Evolutionary conservation across 148 eudicot genomes (phyloP), one percentile per base, ranked within the genome.

Genomic region (Cornus kousa): DNA sequence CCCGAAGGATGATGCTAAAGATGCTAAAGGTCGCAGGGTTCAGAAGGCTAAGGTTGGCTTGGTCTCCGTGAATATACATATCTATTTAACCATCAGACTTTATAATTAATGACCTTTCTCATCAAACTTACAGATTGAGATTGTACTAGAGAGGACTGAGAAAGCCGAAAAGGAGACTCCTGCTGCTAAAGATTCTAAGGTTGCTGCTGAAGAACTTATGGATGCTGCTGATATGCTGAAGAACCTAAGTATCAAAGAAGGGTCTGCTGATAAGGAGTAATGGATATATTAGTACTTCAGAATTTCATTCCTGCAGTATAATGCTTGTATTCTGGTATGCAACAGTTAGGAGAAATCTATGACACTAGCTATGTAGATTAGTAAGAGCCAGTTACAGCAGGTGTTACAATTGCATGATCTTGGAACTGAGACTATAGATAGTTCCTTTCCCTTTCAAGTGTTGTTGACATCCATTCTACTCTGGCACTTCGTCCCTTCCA

Each of bases 11-110:
- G 84, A 82, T 9, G 46, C 10, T 74, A 86, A 78, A 68, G 87
- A 82, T 9, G 46, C 10, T 74, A 86, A 78, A 68, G 87, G 87
- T 19, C 78, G 82, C 13, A 31, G 78, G 20, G 81, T 82, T 28
- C 84, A 84, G 70, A 88, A 86, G 62, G 87, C 89, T 68, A 81
- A 71, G 80, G 80, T 77, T 66, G 16, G 55, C 72, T 19, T 64
- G 39, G 39, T 14, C 28, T 3, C 48, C 5, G 6, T 64, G 22
- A 40, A 35, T 43, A 43, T 43, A 6, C 48, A 43, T 4, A 43
- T 43, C 48, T 43, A 40, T 62, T 12, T 59, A 39, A 37, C 40
- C 31, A 32, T 13, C 55, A n/a, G 7, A 31, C 11, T 19, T 20
- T n/a, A n/a, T 62, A 6, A 5, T 7, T 6, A 24, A 28, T 75